phyloP scores from a whole-genome alignment of 2,329 filamentous ascomycete genomes.

The Cryphonectria japonica region DNA sequence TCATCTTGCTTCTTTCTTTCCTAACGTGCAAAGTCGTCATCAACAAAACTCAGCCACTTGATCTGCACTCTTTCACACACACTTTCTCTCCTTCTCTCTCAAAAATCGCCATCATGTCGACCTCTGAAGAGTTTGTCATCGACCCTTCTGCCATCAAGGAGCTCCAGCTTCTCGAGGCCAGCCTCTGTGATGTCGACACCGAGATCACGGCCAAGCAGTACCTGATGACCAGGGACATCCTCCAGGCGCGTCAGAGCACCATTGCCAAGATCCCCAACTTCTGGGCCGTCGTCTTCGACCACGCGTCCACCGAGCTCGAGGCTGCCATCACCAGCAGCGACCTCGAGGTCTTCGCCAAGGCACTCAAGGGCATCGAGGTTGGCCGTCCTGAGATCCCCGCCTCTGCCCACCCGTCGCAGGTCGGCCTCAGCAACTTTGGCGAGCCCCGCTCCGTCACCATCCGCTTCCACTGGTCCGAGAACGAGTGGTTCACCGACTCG shows the following conservation, averaged over 20 bases:
- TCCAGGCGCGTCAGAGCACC: slow-evolving; percentile 61
- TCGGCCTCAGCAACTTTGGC: slow-evolving; percentile 45
- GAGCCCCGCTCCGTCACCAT: slow-evolving; percentile 67
- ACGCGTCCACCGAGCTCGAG: slow-evolving; percentile 60
- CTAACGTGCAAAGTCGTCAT: neutral
- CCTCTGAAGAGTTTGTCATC: slow-evolving; percentile 43
- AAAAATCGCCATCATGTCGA: neutral
- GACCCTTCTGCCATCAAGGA: slow-evolving; percentile 40
- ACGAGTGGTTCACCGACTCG: slow-evolving; percentile 64
- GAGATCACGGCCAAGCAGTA: slow-evolving; percentile 40
- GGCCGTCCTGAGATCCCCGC: slow-evolving; percentile 45
- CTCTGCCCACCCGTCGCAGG: slow-evolving; percentile 37
- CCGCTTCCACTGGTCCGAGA: slow-evolving; percentile 58
- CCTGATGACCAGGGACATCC: slow-evolving; percentile 43
- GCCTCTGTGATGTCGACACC: slow-evolving; percentile 39
- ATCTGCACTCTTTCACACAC: neutral
- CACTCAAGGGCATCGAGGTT: slow-evolving; percentile 60
- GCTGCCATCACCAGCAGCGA: slow-evolving; percentile 65
- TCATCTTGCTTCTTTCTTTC: neutral
- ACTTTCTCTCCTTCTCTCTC: neutral
- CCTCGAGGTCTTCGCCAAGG: slow-evolving; percentile 58
- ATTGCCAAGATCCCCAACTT: slow-evolving; percentile 65
- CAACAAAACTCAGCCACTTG: neutral
- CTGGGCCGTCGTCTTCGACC: slow-evolving; percentile 71
- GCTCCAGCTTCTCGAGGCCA: slow-evolving; percentile 39